Conservation (phyloP, 768 basidiomycete species). For the Clitopilus hobsonii region DNA sequence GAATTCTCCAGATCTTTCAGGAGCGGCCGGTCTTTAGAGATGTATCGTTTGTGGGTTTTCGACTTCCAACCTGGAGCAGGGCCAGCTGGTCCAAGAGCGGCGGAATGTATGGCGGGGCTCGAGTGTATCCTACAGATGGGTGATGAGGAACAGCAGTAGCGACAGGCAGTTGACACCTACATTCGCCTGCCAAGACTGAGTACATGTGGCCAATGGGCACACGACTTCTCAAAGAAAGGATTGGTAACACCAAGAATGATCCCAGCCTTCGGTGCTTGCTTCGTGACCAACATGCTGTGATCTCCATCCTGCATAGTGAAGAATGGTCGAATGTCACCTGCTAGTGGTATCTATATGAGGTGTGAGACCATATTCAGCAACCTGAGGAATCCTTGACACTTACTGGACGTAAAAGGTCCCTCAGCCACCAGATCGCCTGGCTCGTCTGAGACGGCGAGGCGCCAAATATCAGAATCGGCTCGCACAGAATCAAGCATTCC, state of each 20-base stretch:
- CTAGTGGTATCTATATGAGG: slow-evolving; percentile 68
- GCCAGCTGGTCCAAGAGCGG: slow-evolving; percentile 30
- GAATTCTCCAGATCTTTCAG: slow-evolving; percentile 71
- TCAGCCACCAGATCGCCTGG: slow-evolving; percentile 89
- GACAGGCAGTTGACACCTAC: slow-evolving; percentile 27
- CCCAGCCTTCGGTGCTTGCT: slow-evolving; percentile 74
- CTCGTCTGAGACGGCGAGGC: slow-evolving; percentile 77
- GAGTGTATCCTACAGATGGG: slow-evolving; percentile 1
- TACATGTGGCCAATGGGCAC: slow-evolving; percentile 83
- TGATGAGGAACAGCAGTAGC: not conserved
- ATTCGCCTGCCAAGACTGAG: slow-evolving; percentile 56
- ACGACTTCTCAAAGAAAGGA: slow-evolving; percentile 77
- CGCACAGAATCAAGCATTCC: slow-evolving; percentile 90
- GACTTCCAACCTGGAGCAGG: slow-evolving; percentile 74
- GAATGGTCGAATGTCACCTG: slow-evolving; percentile 87
- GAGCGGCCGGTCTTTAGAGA: slow-evolving; percentile 76
- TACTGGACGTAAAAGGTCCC: slow-evolving; percentile 83
- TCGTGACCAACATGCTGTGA: slow-evolving; percentile 68
- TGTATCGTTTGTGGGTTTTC: slow-evolving; percentile 74
- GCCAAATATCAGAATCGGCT: slow-evolving; percentile 84
- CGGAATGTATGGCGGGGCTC: slow-evolving; percentile 14
- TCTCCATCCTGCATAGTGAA: slow-evolving; percentile 97
- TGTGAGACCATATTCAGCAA: not conserved
- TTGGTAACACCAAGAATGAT: slow-evolving; percentile 84
- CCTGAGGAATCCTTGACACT: slow-evolving; percentile 8